Conservation (phyloP, 1,284 basidiomycete species). For the Mycena sp. region DNA sequence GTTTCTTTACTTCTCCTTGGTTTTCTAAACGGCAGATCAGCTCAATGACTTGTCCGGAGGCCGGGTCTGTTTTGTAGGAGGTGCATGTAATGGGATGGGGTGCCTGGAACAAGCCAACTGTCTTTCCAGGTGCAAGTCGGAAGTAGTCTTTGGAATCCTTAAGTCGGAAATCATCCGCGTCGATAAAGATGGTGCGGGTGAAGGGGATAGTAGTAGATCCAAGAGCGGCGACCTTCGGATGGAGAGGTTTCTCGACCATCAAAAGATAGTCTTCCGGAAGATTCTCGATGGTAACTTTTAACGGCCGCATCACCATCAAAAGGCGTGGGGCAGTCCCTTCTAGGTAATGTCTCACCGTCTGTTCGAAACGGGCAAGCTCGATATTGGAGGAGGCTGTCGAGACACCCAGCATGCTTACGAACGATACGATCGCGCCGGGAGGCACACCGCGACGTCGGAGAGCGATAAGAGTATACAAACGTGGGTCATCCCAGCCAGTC, state of each 20-base stretch:
- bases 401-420: slow-evolving; percentile 94
- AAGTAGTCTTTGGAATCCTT: slow-evolving; percentile 97
- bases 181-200: slow-evolving; percentile 93
- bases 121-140: slow-evolving; percentile 96
- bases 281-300: slow-evolving; percentile 94
- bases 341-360: slow-evolving; percentile 88
- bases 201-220: slow-evolving; percentile 89
- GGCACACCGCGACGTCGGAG: slow-evolving; percentile 95
- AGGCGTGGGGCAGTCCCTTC: slow-evolving; percentile 91
- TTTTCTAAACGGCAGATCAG: slow-evolving; percentile 86
- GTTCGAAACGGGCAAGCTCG: slow-evolving; percentile 91
- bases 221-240: slow-evolving; percentile 93
- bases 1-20: slow-evolving; percentile 74
- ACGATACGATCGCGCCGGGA: slow-evolving; percentile 93
- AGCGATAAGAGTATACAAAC: slow-evolving; percentile 97
- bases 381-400: slow-evolving; percentile 90
- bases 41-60: slow-evolving; percentile 79
- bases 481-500: slow-evolving; percentile 96
- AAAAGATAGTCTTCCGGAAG: slow-evolving; percentile 87
- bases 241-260: slow-evolving; percentile 91
- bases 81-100: slow-evolving; percentile 95
- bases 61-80: slow-evolving; percentile 82
- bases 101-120: slow-evolving; percentile 96
- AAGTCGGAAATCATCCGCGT: slow-evolving; percentile 92
- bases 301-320: slow-evolving; percentile 91